A percentile compares a stretch with the other conserved stretches of the same genome.
These are phyloP conservation scores for Funneliformis geosporum DNA, from an alignment of 192 early-diverging fungal genomes.

Conservation along the genomic window DNA sequence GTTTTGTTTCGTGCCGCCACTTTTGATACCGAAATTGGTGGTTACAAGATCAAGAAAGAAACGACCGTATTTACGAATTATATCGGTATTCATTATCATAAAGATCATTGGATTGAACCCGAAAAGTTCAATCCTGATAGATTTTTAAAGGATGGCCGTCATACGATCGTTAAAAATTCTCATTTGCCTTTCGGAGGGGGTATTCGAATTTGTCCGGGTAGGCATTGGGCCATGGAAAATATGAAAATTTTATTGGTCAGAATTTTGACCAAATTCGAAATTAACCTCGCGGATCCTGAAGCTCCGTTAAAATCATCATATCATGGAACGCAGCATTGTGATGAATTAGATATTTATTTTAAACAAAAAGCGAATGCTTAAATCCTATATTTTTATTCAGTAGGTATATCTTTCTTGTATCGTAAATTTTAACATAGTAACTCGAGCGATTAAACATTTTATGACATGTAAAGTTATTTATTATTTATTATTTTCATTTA, in stretches of 20 bases:
- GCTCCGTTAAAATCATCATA: neutral
- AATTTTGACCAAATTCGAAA: neutral
- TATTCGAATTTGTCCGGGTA: constrained; percentile 6
- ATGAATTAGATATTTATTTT: neutral
- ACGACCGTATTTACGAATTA: neutral
- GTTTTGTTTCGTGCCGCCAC: neutral
- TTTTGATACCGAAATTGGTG: constrained; percentile 1
- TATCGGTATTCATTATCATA: neutral
- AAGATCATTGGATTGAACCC: neutral
- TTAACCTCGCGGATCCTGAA: neutral
- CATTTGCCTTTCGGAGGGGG: neutral
- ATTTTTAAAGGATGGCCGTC: neutral
- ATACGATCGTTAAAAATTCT: neutral
- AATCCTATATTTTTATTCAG: too few species aligned
- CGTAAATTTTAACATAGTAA: too few species aligned
- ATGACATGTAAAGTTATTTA: too few species aligned
- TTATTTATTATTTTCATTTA: too few species aligned
- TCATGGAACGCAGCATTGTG: neutral
- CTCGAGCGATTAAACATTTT: too few species aligned
- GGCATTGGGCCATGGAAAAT: neutral
- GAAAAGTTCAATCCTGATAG: neutral
- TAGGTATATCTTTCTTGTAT: too few species aligned
- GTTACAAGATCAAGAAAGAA: neutral
- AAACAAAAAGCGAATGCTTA: neutral
- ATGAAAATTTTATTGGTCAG: neutral